phyloP scores from a whole-genome alignment of 192 early-diverging fungal genomes.

The Backusella tuberculispora region DNA sequence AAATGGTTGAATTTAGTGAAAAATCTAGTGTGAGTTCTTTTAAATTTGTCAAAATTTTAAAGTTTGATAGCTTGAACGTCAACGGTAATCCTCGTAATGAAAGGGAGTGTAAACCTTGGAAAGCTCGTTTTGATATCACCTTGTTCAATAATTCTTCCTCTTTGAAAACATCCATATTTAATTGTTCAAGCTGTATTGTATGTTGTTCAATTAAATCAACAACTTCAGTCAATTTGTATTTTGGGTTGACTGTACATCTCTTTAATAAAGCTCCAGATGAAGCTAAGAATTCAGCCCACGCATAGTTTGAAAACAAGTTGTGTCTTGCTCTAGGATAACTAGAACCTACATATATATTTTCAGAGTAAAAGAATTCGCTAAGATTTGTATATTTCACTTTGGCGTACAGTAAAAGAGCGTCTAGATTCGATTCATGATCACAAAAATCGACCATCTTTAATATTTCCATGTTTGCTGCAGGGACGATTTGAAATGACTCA shows the following conservation, averaged over 20 bases:
- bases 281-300: not conserved
- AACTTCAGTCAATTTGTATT: not conserved
- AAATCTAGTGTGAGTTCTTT: not conserved
- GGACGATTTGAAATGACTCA: not conserved
- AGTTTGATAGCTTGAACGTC: not conserved
- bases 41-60: not conserved
- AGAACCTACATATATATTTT: too few species aligned
- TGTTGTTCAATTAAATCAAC: not conserved
- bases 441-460: not conserved
- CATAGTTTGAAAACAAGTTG: not conserved
- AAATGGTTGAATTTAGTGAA: not conserved
- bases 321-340: too few species aligned
- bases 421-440: not conserved
- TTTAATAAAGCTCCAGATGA: not conserved
- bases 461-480: not conserved
- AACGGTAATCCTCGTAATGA: not conserved
- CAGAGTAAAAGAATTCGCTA: not conserved
- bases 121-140: not conserved
- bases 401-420: not conserved
- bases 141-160: not conserved
- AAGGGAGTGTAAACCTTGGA: not conserved
- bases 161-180: not conserved
- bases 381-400: not conserved
- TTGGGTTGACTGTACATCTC: not conserved
- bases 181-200: not conserved